Base-by-base conservation (phyloP, 176 grass and related monocot species). In the Oryza nivara region DNA sequence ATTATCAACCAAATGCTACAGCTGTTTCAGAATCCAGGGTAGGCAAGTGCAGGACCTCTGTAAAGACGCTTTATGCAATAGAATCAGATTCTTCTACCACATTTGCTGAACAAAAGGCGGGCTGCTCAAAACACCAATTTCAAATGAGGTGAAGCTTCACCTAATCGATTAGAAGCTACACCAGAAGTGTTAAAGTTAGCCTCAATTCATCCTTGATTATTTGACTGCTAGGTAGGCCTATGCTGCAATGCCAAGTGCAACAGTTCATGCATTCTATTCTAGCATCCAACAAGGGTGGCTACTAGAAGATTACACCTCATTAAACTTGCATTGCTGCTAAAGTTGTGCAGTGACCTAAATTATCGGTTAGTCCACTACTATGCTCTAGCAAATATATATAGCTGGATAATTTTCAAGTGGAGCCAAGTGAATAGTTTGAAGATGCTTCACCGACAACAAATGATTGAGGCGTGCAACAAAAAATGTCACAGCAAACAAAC, bases 61-160 rank as follows among this genome's bases (percentile, higher is more conserved):
- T 9, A 87, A 91, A 87, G 65, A 66, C 56, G 13, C 82, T 92
- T 92, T 90, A 82, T 70, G 66, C 45, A 78, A 77, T 19, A 86
- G 90, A 83, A 94, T 90, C 87, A 80, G 85, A 90, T 94, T 94
- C 92, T 78, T 72, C 56, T 89, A 78, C 48, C 81, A 86, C 23
- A 43, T 68, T 61, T 78, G 65, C 68, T 83, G 13, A 90, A 87
- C 32, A 79, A 82, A 72, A 81, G 67, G 46, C 35, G 67, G 9
- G 45, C 34, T 43, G 67, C 46, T 46, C 34, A 76, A 70, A 30
- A 60, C 48, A 67, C 82, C 47, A 75, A 77, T 7, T 68, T 79
- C 70, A 80, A 46, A 80, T 69, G 45, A 17, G 64, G 46, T 17
- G 61, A 78, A 77, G 46, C 3, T 46, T 10, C 84, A 79, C 15